These are phyloP conservation scores for Dendrothele bispora DNA, from an alignment of 768 basidiomycete species.

Conservation along the genomic window DNA sequence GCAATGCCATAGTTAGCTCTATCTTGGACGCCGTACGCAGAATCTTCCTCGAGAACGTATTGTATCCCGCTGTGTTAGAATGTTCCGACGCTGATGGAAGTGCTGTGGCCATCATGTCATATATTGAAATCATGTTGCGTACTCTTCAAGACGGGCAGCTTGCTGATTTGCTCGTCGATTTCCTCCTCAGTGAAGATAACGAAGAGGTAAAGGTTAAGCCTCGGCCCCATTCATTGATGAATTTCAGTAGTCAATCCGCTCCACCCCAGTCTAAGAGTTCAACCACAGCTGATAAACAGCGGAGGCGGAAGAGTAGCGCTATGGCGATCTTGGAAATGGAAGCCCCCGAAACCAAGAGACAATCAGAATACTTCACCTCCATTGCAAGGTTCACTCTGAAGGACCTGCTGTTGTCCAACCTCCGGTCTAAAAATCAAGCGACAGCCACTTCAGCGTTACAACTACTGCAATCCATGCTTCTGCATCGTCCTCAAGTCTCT, in stretches of 20 bases:
- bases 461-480: slow-evolving; percentile 74
- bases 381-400: slow-evolving; percentile 90
- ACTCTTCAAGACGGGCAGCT: slow-evolving; percentile 71
- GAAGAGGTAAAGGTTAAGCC: slow-evolving; percentile 52
- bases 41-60: slow-evolving; percentile 89
- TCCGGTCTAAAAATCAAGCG: slow-evolving; percentile 63
- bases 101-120: slow-evolving; percentile 93
- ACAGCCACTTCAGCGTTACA: slow-evolving; percentile 79
- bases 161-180: slow-evolving; percentile 69
- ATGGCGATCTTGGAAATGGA: slow-evolving; percentile 90
- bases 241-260: slow-evolving; percentile 34
- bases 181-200: slow-evolving; percentile 84
- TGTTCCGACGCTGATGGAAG: slow-evolving; percentile 94
- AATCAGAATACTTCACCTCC: slow-evolving; percentile 82
- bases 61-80: slow-evolving; percentile 91
- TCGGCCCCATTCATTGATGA: slow-evolving; percentile 44
- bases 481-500: slow-evolving; percentile 63
- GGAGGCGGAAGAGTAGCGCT: slow-evolving; percentile 80
- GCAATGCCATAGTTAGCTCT: slow-evolving; percentile 78
- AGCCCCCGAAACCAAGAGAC: slow-evolving; percentile 67
- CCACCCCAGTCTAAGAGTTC: slow-evolving; percentile 33
- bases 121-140: slow-evolving; percentile 85
- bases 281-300: slow-evolving; percentile 35
- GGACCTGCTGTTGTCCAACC: slow-evolving; percentile 80
- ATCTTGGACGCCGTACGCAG: slow-evolving; percentile 80